phyloP scores from a whole-genome alignment of 176 grass and related monocot species.

The Paspalum notatum region DNA sequence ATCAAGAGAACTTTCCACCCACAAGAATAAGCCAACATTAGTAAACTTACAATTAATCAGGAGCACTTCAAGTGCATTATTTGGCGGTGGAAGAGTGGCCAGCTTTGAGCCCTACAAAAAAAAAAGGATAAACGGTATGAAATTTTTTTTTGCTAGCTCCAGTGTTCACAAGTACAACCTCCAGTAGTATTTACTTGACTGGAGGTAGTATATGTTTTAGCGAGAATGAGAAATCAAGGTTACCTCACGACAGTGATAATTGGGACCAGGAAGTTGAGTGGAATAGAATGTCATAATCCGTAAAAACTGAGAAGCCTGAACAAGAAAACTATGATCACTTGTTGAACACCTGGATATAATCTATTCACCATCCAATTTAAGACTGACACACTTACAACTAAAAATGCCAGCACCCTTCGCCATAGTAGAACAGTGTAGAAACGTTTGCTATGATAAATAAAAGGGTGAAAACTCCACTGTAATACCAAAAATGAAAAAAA shows the following conservation, averaged over 20 bases:
- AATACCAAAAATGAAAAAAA: slow-evolving; percentile 33
- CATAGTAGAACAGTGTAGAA: slow-evolving; percentile 96
- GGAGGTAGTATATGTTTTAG: neutral
- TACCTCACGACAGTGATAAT: slow-evolving; percentile 98
- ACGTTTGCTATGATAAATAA: slow-evolving; percentile 92
- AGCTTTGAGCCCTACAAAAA: slow-evolving; percentile 74
- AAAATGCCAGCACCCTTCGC: slow-evolving; percentile 88
- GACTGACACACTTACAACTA: slow-evolving; percentile 72
- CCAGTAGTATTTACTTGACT: too few relatives aligned
- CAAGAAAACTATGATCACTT: slow-evolving; percentile 16
- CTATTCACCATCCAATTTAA: slow-evolving; percentile 30
- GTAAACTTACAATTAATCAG: slow-evolving; percentile 80
- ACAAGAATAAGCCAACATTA: slow-evolving; percentile 3
- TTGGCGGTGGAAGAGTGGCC: slow-evolving; percentile 72
- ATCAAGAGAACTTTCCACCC: slow-evolving; percentile 23
- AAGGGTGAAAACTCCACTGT: slow-evolving; percentile 99
- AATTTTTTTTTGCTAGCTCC: neutral
- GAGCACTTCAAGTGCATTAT: slow-evolving; percentile 80
- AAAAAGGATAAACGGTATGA: slow-evolving; percentile 4
- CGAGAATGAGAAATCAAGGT: slow-evolving; percentile 12
- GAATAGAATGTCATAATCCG: slow-evolving; percentile 93
- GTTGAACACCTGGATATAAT: neutral
- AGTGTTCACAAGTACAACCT: neutral
- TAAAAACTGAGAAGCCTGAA: slow-evolving; percentile 80
- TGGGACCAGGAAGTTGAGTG: slow-evolving; percentile 97